Base-by-base conservation (phyloP, 2,329 filamentous ascomycete species). In the Ampelomyces quisqualis region DNA sequence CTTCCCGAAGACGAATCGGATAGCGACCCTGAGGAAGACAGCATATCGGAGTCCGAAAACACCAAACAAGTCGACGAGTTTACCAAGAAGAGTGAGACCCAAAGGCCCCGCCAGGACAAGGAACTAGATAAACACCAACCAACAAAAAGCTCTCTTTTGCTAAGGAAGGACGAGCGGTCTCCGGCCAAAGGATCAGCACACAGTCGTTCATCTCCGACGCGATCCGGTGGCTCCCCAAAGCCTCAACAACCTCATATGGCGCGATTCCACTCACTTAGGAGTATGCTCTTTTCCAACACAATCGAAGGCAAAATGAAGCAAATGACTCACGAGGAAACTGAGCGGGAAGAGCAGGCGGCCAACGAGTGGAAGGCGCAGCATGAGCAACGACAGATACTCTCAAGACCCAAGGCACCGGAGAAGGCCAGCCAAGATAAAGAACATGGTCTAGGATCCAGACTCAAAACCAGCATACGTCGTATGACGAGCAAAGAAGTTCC, bases 211-310 rank as follows among this genome's bases (percentile, higher is more conserved):
- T 27, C 40, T 15, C 34, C 51, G 11, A 33, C 37, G 17, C 44
- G 30, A n/a, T 26, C 44, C 15, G 40, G 38, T 19, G 40, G 31
- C 15, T 42, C 51, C 23, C 41, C 40, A 13, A 52, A 48, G 38
- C 27, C 24, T n/a, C 54, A 47, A 19, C 45, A 52, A 18, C 56
- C 61, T 21, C 60, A 60, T 29, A 55, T 67, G 43, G 45, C 55
- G 14, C 57, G 64, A 6, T 67, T 68, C 33, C 61, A 65, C 33
- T 66, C 62, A 4, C 48, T 68, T 26, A 51, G 64, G 14, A 64
- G 60, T 21, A 61, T 64, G 32, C 36, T 68, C 14, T 68, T 68
- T 32, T 52, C 53, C 3, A 52, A 54, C 7, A 51, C 54, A n/a
- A 60, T 68, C 15, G 57, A 65, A 32, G 49, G 57, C 26, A 56